Evolutionary conservation across 371 early-diverging fungal species (phyloP), one percentile per base, ranked within the genome.

Genomic region (Apophysomyces ossiformis): DNA sequence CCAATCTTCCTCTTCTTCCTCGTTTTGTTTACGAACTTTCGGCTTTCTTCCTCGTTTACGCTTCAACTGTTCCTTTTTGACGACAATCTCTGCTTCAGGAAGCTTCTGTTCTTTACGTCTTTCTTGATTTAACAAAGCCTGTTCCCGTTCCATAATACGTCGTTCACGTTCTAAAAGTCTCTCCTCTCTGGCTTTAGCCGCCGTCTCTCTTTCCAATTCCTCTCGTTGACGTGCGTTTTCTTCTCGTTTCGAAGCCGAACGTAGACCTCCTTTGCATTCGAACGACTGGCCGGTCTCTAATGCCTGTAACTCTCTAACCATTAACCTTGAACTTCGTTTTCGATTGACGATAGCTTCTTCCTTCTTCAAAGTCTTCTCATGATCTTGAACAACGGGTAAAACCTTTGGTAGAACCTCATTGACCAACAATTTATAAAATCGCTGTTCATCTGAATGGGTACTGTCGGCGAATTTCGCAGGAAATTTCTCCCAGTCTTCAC

Each of bases 281-380:
- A 46, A 32, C 47, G 9, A 7, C 47, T 37, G 18, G 38, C 72
- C 77, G 37, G 71, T 70, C 56, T 85, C 87, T 32, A 84, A 70
- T 18, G 78, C 71, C 44, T 85, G 84, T 59, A 87, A 64, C 39
- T 86, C 88, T 38, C 74, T 76, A 57, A 85, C 77, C 65, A 88
- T 84, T 18, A 90, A 80, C 37, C 91, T 85, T 13, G 90, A 86
- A 26, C 89, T 89, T 45, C 92, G 66, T 63, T 90, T 92, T 41
- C 90, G 82, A 46, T 86, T 76, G n/a, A 72, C 62, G 7, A 88
- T 66, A 1, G 89, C 89, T 45, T 87, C 89, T 35, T 82, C 70
- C 44, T 83, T 80, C 56, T 73, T 75, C 37, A 73, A 58, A 50
- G 79, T 78, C 54, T 79, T 80, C 41, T 87, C 88, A 45, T 79